phyloP scores from a whole-genome alignment of 306 rosid genomes.

The Parietaria judaica region DNA sequence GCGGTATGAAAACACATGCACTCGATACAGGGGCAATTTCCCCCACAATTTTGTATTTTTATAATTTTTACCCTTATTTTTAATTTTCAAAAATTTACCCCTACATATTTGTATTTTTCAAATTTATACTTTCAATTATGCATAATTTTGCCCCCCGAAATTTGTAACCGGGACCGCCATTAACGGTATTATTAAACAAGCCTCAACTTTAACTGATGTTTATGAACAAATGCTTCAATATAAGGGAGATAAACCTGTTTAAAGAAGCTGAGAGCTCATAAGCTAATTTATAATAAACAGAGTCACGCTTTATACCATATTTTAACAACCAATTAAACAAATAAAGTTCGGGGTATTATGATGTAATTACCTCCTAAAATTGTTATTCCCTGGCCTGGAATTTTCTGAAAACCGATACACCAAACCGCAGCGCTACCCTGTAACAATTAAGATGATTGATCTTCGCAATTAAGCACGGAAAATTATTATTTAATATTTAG shows the following conservation, averaged over 20 bases:
- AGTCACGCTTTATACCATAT: neutral
- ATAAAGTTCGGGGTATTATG: constrained; percentile 8
- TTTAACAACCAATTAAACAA: neutral
- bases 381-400: constrained; percentile 67
- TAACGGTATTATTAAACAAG: neutral
- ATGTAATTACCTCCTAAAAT: constrained; percentile 79
- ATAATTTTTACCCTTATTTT: too few species aligned
- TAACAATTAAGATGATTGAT: constrained; percentile 16
- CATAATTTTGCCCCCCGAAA: too few species aligned
- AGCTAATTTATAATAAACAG: neutral
- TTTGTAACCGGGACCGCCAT: neutral
- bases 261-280: neutral
- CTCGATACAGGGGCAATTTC: too few species aligned
- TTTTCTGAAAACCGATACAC: constrained; percentile 92
- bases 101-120: too few species aligned
- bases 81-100: too few species aligned
- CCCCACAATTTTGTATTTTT: too few species aligned
- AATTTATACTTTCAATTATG: too few species aligned
- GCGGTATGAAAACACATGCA: too few species aligned
- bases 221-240: neutral
- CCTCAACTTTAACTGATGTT: neutral
- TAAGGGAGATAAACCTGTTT: neutral
- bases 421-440: constrained; percentile 72
- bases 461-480: constrained; percentile 9
- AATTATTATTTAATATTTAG: neutral